These are phyloP conservation scores for Conidiobolus incongruus DNA, from an alignment of 371 early-diverging fungal species.

Conservation along the genomic window DNA sequence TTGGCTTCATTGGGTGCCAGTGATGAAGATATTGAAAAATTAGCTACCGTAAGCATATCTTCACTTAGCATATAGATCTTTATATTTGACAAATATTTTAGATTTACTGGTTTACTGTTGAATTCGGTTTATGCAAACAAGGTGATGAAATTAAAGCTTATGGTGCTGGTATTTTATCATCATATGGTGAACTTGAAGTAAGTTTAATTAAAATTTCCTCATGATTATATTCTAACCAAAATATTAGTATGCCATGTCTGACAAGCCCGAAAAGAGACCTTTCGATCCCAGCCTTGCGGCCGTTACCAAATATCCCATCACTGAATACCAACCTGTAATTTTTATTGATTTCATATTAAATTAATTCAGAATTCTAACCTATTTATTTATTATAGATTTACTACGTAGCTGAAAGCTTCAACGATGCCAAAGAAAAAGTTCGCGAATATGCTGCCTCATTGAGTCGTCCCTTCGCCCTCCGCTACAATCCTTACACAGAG, in stretches of 20 bases:
- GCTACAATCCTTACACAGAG: conserved; percentile 81
- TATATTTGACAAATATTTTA: background rate
- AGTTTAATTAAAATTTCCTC: background rate
- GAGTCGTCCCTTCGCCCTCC: conserved; percentile 71
- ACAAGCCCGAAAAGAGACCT: conserved; percentile 50
- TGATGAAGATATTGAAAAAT: conserved; percentile 71
- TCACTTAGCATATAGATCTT: background rate
- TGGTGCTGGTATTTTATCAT: conserved; percentile 84
- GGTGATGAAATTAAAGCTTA: conserved; percentile 59
- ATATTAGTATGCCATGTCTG: conserved; percentile 38
- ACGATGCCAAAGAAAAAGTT: conserved; percentile 75
- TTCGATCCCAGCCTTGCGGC: conserved; percentile 74
- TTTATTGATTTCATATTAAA: background rate
- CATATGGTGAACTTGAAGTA: conserved; percentile 79
- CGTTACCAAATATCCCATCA: conserved; percentile 73
- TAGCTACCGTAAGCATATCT: conserved; percentile 45
- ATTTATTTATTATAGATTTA: conserved; percentile 21
- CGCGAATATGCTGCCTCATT: conserved; percentile 59
- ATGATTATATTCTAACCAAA: background rate
- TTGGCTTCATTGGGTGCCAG: conserved; percentile 80
- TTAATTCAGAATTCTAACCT: background rate
- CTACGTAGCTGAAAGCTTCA: conserved; percentile 86
- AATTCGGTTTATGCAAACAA: conserved; percentile 82
- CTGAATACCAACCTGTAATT: conserved; percentile 70
- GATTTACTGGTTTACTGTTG: conserved; percentile 87